Conservation (phyloP, 495 filamentous ascomycete species). For the Penicillium salamii region DNA sequence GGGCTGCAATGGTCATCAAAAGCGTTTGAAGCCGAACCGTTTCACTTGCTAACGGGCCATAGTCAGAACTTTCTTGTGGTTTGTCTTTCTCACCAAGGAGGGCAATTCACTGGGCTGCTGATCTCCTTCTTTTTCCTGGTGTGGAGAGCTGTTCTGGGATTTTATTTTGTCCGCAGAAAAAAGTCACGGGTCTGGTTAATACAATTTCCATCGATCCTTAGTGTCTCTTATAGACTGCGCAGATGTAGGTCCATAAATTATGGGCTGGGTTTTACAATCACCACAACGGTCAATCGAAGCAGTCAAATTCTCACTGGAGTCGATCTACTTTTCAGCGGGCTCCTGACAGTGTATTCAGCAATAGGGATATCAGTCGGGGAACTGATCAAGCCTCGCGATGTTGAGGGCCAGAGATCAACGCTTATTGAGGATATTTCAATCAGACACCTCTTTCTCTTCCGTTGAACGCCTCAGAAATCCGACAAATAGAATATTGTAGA, state of each 20-base stretch:
- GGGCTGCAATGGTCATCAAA: not conserved
- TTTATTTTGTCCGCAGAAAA: not conserved
- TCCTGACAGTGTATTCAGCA: no score
- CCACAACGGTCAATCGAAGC: not conserved
- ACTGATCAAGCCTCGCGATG: no score
- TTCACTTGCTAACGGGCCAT: not conserved
- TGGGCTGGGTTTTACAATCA: not conserved
- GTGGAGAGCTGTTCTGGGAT: not conserved
- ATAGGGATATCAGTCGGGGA: no score
- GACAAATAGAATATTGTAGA: no score
- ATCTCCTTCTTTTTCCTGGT: slow-evolving; percentile 1
- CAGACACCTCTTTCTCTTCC: no score
- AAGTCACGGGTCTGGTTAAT: not conserved
- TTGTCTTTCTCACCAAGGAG: not conserved
- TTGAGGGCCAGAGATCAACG: no score
- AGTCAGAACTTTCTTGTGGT: not conserved
- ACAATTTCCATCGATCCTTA: not conserved
- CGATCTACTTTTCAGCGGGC: no score
- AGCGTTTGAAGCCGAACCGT: not conserved
- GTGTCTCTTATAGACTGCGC: slow-evolving; percentile 1
- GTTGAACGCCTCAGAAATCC: no score
- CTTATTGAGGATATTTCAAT: no score
- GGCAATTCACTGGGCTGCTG: slow-evolving; percentile 1
- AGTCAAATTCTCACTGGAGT: no score
- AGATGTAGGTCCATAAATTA: not conserved